Base-by-base conservation (phyloP, 2,329 filamentous ascomycete species). In the Plenodomus lindquistii region DNA sequence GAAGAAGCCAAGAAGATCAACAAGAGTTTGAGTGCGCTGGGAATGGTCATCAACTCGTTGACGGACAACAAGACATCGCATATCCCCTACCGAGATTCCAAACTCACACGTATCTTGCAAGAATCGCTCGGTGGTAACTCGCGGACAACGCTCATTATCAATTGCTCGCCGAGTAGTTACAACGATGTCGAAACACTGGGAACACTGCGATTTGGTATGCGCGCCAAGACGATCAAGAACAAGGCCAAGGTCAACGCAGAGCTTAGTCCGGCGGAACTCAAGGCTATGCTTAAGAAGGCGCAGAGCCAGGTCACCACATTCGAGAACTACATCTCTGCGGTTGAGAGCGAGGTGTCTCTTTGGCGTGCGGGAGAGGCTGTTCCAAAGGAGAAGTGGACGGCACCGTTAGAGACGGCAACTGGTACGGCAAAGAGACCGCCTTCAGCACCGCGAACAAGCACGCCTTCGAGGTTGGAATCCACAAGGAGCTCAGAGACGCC, bases 1-100 rank as follows among this genome's bases (percentile, higher is more conserved):
- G 94, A 97, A 74, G 94, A 99, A 73, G 94, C 94, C 52, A 97
- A 97, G 81, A 99, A 99, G 82, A 99, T 99, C 82, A 99, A 99
- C 83, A 97, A 97, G 82, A 97, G 91, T 81, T 83, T 99, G 79
- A 97, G 92, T 77, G 92, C 94, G 46, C 82, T 99, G 52, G 94
- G 94, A 66, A 97, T 97, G 92, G 94, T 97, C 77, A 99, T 99
- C 81, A 97, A 97, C 75, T 85, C 92, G 44, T 78, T 99, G 64
- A 97, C 94, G 2, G 94, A 97, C 72, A 93, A 92, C 70, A 97
- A 96, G 88, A 96, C 92, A 36, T 91, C 88, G 38, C 92, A 97
- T 68, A 83, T 99, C 57, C 94, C 94, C 1, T 99, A 97, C 74
- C 87, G 94, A 81, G 94, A 99, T 76, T 97, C 93, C 39, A 97